Evolutionary conservation across 2,329 filamentous ascomycete genomes (phyloP).

Genomic region (Cyphellophora attinorum): DNA sequence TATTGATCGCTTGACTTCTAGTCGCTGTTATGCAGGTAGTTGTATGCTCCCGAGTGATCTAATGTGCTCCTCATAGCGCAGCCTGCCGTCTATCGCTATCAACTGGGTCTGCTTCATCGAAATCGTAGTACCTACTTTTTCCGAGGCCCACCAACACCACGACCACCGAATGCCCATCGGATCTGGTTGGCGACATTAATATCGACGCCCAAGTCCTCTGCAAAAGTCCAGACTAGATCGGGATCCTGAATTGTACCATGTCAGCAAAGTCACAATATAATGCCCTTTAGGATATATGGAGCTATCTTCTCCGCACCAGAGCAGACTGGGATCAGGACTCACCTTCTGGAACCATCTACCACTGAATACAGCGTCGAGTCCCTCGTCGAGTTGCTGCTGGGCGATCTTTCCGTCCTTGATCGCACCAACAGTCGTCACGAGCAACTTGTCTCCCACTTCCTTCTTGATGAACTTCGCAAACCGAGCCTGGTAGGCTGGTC

Average conservation of each 20-base stretch:
- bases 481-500: constrained; percentile 63
- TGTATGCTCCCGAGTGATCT: no score
- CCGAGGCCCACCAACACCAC: no score
- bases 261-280: neutral
- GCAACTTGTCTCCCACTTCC: constrained; percentile 60
- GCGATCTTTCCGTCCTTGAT: constrained; percentile 64
- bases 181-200: constrained; percentile 64
- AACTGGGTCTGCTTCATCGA: no score
- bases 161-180: constrained; percentile 13
- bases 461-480: constrained; percentile 64
- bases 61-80: no score
- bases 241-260: constrained; percentile 52
- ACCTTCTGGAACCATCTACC: constrained; percentile 65
- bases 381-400: constrained; percentile 45
- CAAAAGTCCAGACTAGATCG: constrained; percentile 63
- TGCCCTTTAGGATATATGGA: neutral
- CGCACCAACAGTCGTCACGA: constrained; percentile 65
- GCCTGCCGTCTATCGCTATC: no score
- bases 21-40: no score
- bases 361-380: constrained; percentile 61
- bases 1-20: no score
- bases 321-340: constrained; percentile 16
- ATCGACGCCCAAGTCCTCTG: constrained; percentile 60
- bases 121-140: no score
- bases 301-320: neutral